Base-by-base conservation (phyloP, 176 grass and related monocot species). In the Hordeum marinum region DNA sequence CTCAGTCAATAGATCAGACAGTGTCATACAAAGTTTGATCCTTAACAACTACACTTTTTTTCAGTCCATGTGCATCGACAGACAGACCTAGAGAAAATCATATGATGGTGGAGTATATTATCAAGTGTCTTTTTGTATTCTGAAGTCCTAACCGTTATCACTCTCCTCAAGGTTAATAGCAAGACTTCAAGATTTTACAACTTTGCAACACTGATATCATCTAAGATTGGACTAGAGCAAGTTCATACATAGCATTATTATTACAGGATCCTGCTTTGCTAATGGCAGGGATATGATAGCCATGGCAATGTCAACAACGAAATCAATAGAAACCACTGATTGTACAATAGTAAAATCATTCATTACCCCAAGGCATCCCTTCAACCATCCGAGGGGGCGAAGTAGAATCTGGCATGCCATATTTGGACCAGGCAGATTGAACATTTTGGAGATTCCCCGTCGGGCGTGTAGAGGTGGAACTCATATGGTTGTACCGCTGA, bases 341-440 rank as follows among this genome's bases (percentile, higher is more conserved):
- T 55, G 63, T 25, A 79, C 4, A 29, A 75, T 17, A 92, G 29
- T 60, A 18, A 34, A 79, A 85, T 91, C 65, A 87, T 88, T 92
- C 65, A 85, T 88, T 92, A 94, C 92, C 92, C 92, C 97, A 93
- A 58, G 87, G 83, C 86, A 92, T 87, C 82, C 77, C 75, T 12
- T 95, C 92, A 87, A 60, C 78, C 43, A 91, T 77, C 13, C 72
- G 77, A 25, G 91, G 83, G 62, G 92, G 80, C 20, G 48, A 52
- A 52, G 48, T 52, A 80, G 84, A 82, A 85, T 95, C 91, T 79
- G 82, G 68, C 69, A 88, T 83, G 74, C 71, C 81, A 91, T 98
- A 90, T 67, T 82, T 88, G 83, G 87, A 61, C 84, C 77, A 81
- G 39, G 42, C 70, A 90, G 89, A 50, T 66, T 48, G 93, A 40